phyloP scores from a whole-genome alignment of 805 yeast genomes.

The Wickerhamiella slavikovae region DNA sequence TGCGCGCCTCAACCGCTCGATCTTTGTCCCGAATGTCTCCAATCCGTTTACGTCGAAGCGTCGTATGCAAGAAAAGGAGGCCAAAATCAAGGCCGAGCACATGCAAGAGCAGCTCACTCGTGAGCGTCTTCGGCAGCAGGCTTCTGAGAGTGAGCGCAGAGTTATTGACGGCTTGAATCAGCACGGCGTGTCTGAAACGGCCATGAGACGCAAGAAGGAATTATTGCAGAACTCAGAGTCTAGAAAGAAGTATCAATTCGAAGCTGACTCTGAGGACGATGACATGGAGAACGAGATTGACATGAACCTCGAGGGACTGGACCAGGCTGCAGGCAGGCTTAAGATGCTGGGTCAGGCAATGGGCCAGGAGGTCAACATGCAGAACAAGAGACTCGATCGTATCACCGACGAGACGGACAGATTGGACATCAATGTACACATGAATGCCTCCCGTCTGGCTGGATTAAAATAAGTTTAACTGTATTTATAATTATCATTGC shows the following conservation, averaged over 20 bases:
- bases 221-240: conserved; percentile 22
- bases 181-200: conserved; percentile 11
- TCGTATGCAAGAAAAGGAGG: conserved; percentile 55
- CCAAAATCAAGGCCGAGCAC: conserved; percentile 37
- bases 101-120: conserved; percentile 39
- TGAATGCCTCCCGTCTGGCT: conserved; percentile 49
- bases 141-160: conserved; percentile 47
- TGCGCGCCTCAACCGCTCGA: conserved; percentile 56
- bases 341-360: conserved; percentile 52
- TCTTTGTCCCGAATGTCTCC: conserved; percentile 57
- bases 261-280: conserved; percentile 82
- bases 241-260: conserved; percentile 22
- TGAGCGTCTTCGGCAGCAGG: conserved; percentile 37
- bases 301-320: conserved; percentile 60
- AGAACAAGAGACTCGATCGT: conserved; percentile 48
- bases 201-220: conserved; percentile 30
- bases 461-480: conserved; percentile 11
- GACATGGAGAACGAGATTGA: conserved; percentile 80
- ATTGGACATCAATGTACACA: conserved; percentile 64
- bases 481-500: not conserved
- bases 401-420: conserved; percentile 73
- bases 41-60: conserved; percentile 82
- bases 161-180: conserved; percentile 28
- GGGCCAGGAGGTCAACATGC: conserved; percentile 59
- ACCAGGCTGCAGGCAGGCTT: conserved; percentile 45